These are phyloP conservation scores for Aspergillus transmontanensis DNA, from an alignment of 2,329 filamentous ascomycete species.

Conservation along the genomic window DNA sequence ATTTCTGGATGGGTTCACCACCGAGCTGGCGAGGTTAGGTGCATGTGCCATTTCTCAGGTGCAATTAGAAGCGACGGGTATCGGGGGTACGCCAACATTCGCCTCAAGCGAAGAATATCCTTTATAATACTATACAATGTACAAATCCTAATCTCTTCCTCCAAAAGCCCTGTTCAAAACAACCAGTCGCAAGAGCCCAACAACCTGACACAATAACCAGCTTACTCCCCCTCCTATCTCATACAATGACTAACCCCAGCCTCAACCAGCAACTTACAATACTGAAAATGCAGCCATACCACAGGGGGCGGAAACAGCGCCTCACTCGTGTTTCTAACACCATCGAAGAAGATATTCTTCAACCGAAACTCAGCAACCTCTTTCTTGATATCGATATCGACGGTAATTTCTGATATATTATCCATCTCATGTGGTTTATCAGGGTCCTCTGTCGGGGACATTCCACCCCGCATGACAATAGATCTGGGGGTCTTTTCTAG, in stretches of 20 bases:
- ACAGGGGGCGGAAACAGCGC: background rate
- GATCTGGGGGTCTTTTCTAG: background rate
- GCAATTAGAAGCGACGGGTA: no score
- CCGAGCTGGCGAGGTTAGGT: background rate
- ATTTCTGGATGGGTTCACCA: background rate
- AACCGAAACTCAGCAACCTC: background rate
- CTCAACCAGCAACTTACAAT: slow-evolving; percentile 7
- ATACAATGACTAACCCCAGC: slow-evolving; percentile 2
- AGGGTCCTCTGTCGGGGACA: background rate
- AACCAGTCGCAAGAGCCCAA: no score
- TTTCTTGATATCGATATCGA: background rate
- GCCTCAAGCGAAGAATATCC: no score
- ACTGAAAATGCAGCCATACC: slow-evolving; percentile 8
- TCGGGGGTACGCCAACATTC: no score
- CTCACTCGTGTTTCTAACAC: background rate
- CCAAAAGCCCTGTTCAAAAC: no score
- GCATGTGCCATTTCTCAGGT: background rate
- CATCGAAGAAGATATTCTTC: slow-evolving; percentile 5
- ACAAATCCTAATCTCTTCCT: no score
- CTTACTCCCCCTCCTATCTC: background rate
- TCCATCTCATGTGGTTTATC: background rate
- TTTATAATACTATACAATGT: no score
- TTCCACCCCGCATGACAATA: background rate
- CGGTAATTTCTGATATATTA: background rate
- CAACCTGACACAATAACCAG: no score